Base-by-base conservation (phyloP, 768 basidiomycete species). In the Lentinula sp. region DNA sequence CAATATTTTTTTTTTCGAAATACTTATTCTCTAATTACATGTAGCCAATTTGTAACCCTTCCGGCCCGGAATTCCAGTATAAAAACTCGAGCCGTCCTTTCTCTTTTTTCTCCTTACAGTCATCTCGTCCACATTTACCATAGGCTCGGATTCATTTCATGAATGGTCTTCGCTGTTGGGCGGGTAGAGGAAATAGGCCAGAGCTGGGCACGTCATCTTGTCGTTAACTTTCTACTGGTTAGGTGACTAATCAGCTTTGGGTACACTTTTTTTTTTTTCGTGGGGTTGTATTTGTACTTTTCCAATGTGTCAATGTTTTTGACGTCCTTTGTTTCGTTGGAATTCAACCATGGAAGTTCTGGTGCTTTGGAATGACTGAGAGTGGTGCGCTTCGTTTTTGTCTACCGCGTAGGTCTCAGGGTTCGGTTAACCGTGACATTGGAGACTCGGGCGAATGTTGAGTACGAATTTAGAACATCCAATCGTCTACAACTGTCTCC, bases 161-260 rank as follows among this genome's bases (percentile, higher is more conserved):
- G 31, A 34, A 21, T 13, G 7, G 31, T 34, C 31, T 53, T 34
- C 28, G 16, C 2, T 53, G 51, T 39, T 53, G 51, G 50, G 18
- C 15, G 51, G 5, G 51, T 53, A 53, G 16, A 53, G 31, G 37
- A 39, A 53, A n/a, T 21, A 34, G 13, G 31, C 51, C 15, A 21
- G 51, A 53, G 51, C 51, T 53, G 51, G 51, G 51, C 51, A 53
- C 35, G 51, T 53, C 51, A 28, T 35, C 51, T 53, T 16, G 31
- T 53, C 51, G 51, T 53, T 51, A 0, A 15, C 7, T 18, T 53
- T 34, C 32, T 39, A 34, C 51, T 32, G 51, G 16, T 34, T 34
- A 34, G 51, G 51, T 53, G 51, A 11, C 51, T 53, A 53, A 53
- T 53, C 51, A 53, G 51, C 51, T 53, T 28, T 53, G 51, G 51